These are phyloP conservation scores for Saccharum spontaneum DNA, from an alignment of 176 grass and related monocot species.

Conservation along the genomic window DNA sequence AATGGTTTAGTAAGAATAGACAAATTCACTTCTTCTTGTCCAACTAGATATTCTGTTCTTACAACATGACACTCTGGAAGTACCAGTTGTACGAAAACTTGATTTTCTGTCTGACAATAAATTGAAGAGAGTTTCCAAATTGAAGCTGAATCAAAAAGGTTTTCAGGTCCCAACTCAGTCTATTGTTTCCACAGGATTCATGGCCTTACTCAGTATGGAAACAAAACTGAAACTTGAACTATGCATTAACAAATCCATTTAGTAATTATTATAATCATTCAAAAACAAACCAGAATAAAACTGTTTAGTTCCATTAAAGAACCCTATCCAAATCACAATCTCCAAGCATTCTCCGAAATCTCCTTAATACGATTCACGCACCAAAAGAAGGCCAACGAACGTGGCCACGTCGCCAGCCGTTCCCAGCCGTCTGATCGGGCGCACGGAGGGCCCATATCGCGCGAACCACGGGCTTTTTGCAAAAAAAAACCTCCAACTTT, in stretches of 20 bases:
- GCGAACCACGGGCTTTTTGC: too few species aligned
- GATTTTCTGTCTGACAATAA: neutral
- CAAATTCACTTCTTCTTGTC: neutral
- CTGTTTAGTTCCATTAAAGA: neutral
- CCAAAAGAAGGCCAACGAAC: too few species aligned
- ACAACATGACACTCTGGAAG: neutral
- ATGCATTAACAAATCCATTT: neutral
- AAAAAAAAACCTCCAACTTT: too few species aligned
- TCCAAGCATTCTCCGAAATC: neutral
- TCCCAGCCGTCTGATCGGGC: too few species aligned
- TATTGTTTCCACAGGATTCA: neutral
- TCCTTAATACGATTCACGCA: too few species aligned
- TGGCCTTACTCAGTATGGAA: neutral
- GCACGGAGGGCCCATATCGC: too few species aligned
- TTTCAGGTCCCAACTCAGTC: neutral
- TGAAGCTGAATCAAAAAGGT: neutral
- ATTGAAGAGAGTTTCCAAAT: neutral
- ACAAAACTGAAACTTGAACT: neutral
- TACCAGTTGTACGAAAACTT: neutral
- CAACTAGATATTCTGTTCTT: neutral
- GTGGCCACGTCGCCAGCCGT: too few species aligned
- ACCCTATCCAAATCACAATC: neutral
- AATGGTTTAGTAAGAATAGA: neutral
- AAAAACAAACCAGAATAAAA: neutral
- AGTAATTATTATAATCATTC: neutral